A percentile compares a stretch with the other conserved stretches of the same genome.
Evolutionary conservation across 805 yeast species (phyloP).

Genomic region (Phaffomyces antillensis): DNA sequence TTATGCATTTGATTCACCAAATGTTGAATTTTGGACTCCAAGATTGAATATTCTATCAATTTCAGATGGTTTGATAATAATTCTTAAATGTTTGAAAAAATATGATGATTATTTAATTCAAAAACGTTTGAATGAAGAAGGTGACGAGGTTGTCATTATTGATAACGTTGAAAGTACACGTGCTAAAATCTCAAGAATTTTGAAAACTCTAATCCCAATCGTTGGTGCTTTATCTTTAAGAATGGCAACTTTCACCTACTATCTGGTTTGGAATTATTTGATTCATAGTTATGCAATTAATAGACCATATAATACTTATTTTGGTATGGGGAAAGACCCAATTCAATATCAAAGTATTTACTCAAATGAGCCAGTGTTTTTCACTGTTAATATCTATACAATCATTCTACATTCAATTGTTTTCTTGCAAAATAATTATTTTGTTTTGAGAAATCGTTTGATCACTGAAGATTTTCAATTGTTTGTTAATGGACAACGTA

Average conservation of each 20-base stretch:
- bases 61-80: constrained; percentile 18
- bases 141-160: constrained; percentile 7
- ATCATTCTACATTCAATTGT: constrained; percentile 3
- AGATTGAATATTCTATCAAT: constrained; percentile 9
- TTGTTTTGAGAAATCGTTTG: neutral
- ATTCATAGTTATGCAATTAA: constrained; percentile 4
- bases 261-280: neutral
- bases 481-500: neutral
- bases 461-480: neutral
- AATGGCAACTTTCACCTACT: neutral
- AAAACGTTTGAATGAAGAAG: constrained; percentile 13
- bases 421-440: constrained; percentile 2
- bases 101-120: constrained; percentile 17
- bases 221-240: neutral
- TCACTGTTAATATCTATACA: neutral
- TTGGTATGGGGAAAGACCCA: neutral
- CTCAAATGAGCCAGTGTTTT: neutral
- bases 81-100: constrained; percentile 6
- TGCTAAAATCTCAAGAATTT: neutral
- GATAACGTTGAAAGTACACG: neutral
- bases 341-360: neutral
- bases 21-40: neutral
- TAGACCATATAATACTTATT: constrained; percentile 5
- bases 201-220: neutral
- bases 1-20: neutral